Conservation (phyloP, 441 rosid species). For the Adansonia gregorii region DNA sequence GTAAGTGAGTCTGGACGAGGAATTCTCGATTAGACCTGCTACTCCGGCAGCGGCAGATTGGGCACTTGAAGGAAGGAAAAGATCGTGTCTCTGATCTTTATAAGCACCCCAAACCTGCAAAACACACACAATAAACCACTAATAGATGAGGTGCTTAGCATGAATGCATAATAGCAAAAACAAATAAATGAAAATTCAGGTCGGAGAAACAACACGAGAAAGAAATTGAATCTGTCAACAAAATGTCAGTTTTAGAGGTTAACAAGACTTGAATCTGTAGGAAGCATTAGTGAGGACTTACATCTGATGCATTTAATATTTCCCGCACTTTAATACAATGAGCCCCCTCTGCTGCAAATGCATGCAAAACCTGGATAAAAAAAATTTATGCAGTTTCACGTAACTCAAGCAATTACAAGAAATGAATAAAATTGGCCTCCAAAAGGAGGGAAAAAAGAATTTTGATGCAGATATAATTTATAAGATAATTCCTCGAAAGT, state of each 20-base stretch:
- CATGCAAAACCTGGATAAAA: conserved; percentile 80
- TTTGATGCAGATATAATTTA: neutral
- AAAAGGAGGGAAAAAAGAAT: neutral
- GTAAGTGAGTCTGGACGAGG: conserved; percentile 75
- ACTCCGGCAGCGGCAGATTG: conserved; percentile 96
- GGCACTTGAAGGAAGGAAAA: conserved; percentile 93
- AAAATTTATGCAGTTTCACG: neutral
- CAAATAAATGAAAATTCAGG: neutral
- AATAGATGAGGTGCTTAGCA: neutral
- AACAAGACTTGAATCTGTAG: neutral
- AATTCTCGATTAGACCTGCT: conserved; percentile 91
- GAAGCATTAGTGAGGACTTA: conserved; percentile 45
- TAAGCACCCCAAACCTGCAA: conserved; percentile 93
- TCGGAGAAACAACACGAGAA: neutral
- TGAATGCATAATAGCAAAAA: neutral
- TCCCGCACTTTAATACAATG: conserved; percentile 91
- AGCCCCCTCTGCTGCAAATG: conserved; percentile 97
- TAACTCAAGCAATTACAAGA: neutral
- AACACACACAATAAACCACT: conserved; percentile 7
- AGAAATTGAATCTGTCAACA: conserved; percentile 15
- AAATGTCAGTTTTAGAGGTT: neutral
- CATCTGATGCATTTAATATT: conserved; percentile 83
- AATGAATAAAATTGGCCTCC: neutral
- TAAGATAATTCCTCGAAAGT: neutral
- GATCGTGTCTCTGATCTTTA: conserved; percentile 97